phyloP scores from a whole-genome alignment of 768 basidiomycete genomes.

The Lyophyllum semitale region DNA sequence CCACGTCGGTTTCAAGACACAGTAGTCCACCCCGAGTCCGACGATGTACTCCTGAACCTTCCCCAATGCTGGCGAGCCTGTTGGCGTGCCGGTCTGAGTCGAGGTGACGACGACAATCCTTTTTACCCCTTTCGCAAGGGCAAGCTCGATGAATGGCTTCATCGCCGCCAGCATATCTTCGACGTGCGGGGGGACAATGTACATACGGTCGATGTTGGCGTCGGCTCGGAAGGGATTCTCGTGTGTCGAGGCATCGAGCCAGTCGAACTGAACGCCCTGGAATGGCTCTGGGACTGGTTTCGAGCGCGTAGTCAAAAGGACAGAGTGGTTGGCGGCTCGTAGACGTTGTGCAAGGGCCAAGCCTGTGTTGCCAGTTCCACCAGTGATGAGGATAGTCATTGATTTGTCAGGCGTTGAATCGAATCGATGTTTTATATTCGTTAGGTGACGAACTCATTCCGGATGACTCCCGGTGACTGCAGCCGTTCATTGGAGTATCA shows the following conservation, averaged over 20 bases:
- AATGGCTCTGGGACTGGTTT: conserved; percentile 22
- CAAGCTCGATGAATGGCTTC: conserved; percentile 32
- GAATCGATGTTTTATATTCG: too few relatives aligned
- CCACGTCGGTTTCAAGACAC: conserved; percentile 37
- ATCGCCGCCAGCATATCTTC: conserved; percentile 13
- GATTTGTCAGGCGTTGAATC: too few relatives aligned
- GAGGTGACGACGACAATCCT: conserved; percentile 28
- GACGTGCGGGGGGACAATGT: conserved; percentile 6
- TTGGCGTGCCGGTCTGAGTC: conserved; percentile 18
- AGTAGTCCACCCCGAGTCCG: conserved; percentile 31
- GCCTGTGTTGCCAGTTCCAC: conserved; percentile 35
- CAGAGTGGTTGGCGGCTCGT: conserved; percentile 20
- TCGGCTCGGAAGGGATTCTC: conserved; percentile 27
- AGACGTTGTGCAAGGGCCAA: conserved; percentile 27
- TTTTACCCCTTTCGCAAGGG: conserved; percentile 29
- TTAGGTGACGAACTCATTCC: too few relatives aligned
- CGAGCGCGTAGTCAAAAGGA: conserved; percentile 28
- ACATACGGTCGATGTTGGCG: conserved; percentile 20
- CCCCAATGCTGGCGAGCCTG: conserved; percentile 21
- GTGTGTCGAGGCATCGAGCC: conserved; percentile 32
- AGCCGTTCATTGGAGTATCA: too few relatives aligned
- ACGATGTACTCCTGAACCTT: conserved; percentile 36
- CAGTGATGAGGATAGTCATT: conserved; percentile 38
- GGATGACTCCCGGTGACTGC: too few relatives aligned
- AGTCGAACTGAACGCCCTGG: conserved; percentile 34